phyloP scores from a whole-genome alignment of 75 land plant species.

The Pinus taeda region DNA sequence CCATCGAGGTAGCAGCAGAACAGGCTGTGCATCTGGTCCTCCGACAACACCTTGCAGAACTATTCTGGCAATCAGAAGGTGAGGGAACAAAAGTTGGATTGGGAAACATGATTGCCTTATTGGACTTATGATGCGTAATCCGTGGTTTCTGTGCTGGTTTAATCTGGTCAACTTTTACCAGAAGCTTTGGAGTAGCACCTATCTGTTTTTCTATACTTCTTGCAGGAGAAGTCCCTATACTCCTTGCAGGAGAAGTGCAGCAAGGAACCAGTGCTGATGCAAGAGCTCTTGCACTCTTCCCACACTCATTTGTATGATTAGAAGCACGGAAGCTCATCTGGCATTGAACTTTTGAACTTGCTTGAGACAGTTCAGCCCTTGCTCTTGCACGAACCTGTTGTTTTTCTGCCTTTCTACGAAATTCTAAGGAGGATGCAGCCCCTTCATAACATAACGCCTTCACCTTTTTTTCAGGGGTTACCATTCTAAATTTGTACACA shows the following conservation, averaged over 20 bases:
- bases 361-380: conserved; percentile 3
- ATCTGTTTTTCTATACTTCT: no score
- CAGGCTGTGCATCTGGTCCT: no score
- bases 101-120: neutral
- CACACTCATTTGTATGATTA: neutral
- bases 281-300: conserved; percentile 5
- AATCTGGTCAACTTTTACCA: no score
- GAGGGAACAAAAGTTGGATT: no score
- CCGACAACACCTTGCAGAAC: no score
- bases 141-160: no score
- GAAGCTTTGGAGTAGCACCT: no score
- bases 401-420: conserved; percentile 9
- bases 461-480: conserved; percentile 9
- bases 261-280: conserved; percentile 9
- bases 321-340: conserved; percentile 11
- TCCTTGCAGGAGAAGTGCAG: conserved; percentile 1
- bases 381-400: conserved; percentile 3
- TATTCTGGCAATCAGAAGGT: no score
- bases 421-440: conserved; percentile 7
- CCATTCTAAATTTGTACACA: conserved; percentile 7
- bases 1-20: no score
- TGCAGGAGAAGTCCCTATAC: neutral
- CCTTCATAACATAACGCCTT: neutral
- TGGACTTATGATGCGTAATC: no score
- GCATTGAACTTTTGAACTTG: conserved; percentile 1